A percentile compares a stretch with the other conserved stretches of the same genome.
phyloP scores from a whole-genome alignment of 805 yeast species.

The Naumovozyma castellii region DNA sequence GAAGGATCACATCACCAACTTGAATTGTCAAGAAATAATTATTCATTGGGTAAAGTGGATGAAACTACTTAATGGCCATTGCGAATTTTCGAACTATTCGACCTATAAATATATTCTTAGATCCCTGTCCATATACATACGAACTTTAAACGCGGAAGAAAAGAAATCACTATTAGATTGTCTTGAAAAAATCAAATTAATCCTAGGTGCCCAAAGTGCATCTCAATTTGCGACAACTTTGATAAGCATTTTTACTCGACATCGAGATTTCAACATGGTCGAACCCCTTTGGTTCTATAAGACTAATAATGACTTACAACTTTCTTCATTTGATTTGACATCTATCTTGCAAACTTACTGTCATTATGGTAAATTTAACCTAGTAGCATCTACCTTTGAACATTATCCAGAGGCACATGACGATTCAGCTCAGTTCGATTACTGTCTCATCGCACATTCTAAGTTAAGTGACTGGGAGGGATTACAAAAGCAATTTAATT shows the following conservation, averaged over 20 bases:
- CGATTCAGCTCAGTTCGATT: conserved; percentile 38
- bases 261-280: conserved; percentile 9
- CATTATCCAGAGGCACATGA: conserved; percentile 34
- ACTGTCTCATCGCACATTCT: conserved; percentile 40
- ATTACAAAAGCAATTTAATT: conserved; percentile 49
- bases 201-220: conserved; percentile 15
- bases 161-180: background rate
- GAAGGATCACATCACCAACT: background rate
- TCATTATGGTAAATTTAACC: conserved; percentile 11
- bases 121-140: conserved; percentile 13
- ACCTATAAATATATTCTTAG: conserved; percentile 12
- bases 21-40: conserved; percentile 6
- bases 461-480: conserved; percentile 41
- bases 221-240: conserved; percentile 26
- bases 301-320: conserved; percentile 9
- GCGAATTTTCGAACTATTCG: conserved; percentile 18
- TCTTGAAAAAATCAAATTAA: conserved; percentile 4
- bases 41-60: conserved; percentile 21
- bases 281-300: conserved; percentile 30
- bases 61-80: conserved; percentile 19
- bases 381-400: conserved; percentile 32
- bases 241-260: conserved; percentile 13
- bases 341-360: conserved; percentile 18
- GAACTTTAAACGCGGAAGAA: conserved; percentile 2
- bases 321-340: conserved; percentile 17